Evolutionary conservation across 106 monocot genomes (phyloP).

Genomic region (Platanthera zijinensis): DNA sequence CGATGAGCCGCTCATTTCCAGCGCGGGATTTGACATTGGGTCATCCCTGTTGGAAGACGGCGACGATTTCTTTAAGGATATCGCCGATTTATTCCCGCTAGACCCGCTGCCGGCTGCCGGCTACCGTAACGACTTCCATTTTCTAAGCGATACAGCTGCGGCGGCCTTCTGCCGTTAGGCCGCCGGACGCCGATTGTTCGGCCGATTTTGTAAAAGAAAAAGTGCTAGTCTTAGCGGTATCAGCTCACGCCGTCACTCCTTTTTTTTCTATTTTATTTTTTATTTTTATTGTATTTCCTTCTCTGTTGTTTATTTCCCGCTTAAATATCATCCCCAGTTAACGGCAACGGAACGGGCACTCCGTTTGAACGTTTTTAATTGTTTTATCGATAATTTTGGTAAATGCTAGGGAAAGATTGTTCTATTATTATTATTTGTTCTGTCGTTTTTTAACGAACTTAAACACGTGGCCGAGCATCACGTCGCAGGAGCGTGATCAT

Average conservation of each 20-base stretch:
- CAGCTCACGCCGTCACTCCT: background rate
- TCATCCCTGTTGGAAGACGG: constrained; percentile 2
- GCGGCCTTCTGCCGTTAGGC: background rate
- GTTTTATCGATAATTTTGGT: background rate
- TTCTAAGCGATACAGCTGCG: background rate
- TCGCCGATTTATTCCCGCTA: constrained; percentile 43
- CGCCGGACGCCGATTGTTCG: background rate
- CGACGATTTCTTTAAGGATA: constrained; percentile 35
- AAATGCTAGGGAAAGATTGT: background rate
- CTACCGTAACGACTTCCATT: background rate
- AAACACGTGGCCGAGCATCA: constrained; percentile 7
- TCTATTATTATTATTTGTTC: background rate
- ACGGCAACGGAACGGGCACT: background rate
- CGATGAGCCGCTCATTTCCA: background rate
- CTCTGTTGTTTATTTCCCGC: background rate
- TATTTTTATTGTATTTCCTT: background rate
- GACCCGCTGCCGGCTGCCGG: constrained; percentile 3
- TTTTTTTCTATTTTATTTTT: background rate
- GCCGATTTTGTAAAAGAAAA: background rate
- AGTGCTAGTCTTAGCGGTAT: background rate
- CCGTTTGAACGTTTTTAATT: background rate
- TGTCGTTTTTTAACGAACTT: constrained; percentile 6
- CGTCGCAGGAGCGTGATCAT: background rate
- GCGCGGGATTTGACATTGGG: background rate
- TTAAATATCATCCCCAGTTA: background rate